Conservation (phyloP, 2,329 filamentous ascomycete species). For the Arthrobotrys pseudoclavata region DNA sequence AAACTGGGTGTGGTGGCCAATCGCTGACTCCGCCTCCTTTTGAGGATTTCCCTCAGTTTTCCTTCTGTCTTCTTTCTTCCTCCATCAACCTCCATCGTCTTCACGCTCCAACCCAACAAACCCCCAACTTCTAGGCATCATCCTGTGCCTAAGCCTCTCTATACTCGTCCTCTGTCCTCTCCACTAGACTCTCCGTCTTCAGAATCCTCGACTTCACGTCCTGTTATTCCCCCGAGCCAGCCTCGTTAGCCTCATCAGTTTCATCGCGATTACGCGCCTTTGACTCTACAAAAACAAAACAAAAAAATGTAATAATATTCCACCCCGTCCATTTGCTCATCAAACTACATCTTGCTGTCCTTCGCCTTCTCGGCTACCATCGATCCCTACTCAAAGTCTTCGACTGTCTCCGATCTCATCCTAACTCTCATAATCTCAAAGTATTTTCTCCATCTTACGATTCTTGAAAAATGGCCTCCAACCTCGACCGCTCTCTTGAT, state of each 20-base stretch:
- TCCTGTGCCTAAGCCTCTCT: neutral
- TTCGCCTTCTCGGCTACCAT: conserved; percentile 7
- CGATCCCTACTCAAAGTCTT: conserved; percentile 2
- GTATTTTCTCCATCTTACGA: conserved; percentile 5
- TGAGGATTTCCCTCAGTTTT: conserved; percentile 39
- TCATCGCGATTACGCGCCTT: conserved; percentile 53
- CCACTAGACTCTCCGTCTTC: neutral
- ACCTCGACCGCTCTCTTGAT: conserved; percentile 96
- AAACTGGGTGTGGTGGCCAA: conserved; percentile 36
- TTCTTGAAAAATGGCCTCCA: conserved; percentile 80
- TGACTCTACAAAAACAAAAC: conserved; percentile 4
- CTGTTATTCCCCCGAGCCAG: conserved; percentile 31
- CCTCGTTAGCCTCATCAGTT: conserved; percentile 42
- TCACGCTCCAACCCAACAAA: conserved; percentile 10
- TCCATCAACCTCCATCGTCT: conserved; percentile 25
- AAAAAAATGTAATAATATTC: conserved; percentile 41
- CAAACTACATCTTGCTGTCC: neutral
- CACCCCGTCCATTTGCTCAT: conserved; percentile 20
- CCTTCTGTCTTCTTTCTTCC: conserved; percentile 16
- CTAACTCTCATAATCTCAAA: conserved; percentile 47
- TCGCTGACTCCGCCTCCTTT: conserved; percentile 27
- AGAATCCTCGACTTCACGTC: neutral
- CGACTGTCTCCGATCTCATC: conserved; percentile 27
- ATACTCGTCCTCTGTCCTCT: neutral
- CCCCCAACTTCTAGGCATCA: conserved; percentile 1